Percentiles rank a stretch among this genome's conserved stretches.
These are phyloP conservation scores for Starmerella vitae DNA, from an alignment of 805 yeast species.

Conservation along the genomic window DNA sequence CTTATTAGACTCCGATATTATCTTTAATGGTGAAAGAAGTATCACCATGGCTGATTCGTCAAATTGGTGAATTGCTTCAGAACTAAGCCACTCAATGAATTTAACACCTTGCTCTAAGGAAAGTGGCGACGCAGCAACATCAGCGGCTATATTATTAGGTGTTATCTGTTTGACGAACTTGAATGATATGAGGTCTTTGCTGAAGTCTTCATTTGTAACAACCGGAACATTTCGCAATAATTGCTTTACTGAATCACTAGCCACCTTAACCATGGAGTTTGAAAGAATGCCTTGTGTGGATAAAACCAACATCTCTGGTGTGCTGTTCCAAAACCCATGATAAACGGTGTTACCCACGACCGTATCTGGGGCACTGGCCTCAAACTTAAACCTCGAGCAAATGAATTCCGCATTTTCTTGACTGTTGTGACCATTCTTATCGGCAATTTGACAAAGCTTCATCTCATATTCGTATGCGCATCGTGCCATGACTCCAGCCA, in stretches of 20 bases:
- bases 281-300: constrained; percentile 26
- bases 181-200: constrained; percentile 18
- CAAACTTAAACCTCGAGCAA: constrained; percentile 25
- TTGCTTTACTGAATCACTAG: constrained; percentile 15
- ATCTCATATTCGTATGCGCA: constrained; percentile 29
- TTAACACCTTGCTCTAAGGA: constrained; percentile 13
- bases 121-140: constrained; percentile 24
- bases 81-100: constrained; percentile 25
- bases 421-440: background rate
- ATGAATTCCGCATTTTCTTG: constrained; percentile 20
- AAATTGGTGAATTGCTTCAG: background rate
- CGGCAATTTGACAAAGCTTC: background rate
- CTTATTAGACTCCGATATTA: background rate
- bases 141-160: constrained; percentile 17
- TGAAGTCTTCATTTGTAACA: constrained; percentile 18
- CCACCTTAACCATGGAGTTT: constrained; percentile 23
- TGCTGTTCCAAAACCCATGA: constrained; percentile 29
- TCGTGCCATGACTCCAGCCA: constrained; percentile 29
- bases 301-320: constrained; percentile 24
- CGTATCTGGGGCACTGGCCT: constrained; percentile 28
- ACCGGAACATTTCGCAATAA: constrained; percentile 22
- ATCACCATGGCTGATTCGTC: background rate
- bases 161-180: constrained; percentile 22
- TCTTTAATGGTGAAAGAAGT: constrained; percentile 3
- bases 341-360: constrained; percentile 26